Evolutionary conservation across 108 stramenopile species (phyloP).

Genomic region (Nitzschia sp.): DNA sequence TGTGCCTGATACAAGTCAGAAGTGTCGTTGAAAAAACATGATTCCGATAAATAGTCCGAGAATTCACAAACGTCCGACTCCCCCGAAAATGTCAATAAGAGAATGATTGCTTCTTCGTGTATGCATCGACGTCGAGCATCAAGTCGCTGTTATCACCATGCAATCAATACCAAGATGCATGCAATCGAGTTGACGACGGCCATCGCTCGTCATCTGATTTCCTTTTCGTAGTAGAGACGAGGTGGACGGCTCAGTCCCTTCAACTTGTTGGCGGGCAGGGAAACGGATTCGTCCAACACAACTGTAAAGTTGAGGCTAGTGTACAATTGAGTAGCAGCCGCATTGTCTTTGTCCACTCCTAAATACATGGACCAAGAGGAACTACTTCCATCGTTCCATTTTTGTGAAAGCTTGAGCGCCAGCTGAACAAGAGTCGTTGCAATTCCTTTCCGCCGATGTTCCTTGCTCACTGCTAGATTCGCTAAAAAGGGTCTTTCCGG

Average conservation of each 20-base stretch:
- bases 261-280: background rate
- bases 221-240: background rate
- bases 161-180: too few species aligned
- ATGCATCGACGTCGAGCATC: too few species aligned
- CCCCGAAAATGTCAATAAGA: too few species aligned
- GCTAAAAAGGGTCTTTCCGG: slow-evolving; percentile 18
- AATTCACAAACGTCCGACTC: too few species aligned
- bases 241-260: background rate
- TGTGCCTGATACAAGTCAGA: too few species aligned
- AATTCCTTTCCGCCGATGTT: slow-evolving; percentile 11
- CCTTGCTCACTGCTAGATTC: slow-evolving; percentile 13
- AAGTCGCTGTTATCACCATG: too few species aligned
- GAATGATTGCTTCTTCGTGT: too few species aligned
- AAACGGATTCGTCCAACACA: background rate
- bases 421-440: slow-evolving; percentile 12
- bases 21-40: too few species aligned
- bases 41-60: too few species aligned
- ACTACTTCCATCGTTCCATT: slow-evolving; percentile 7
- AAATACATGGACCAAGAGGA: slow-evolving; percentile 2
- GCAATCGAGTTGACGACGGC: too few species aligned
- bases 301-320: background rate
- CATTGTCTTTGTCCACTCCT: slow-evolving; percentile 8
- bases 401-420: slow-evolving; percentile 7
- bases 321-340: background rate
- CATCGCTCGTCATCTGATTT: too few species aligned